Percentiles rank a stretch among this genome's conserved stretches.
Evolutionary conservation across 225 moss, liverwort and hornwort genomes (phyloP).

Genomic region (Polytrichum commune): DNA sequence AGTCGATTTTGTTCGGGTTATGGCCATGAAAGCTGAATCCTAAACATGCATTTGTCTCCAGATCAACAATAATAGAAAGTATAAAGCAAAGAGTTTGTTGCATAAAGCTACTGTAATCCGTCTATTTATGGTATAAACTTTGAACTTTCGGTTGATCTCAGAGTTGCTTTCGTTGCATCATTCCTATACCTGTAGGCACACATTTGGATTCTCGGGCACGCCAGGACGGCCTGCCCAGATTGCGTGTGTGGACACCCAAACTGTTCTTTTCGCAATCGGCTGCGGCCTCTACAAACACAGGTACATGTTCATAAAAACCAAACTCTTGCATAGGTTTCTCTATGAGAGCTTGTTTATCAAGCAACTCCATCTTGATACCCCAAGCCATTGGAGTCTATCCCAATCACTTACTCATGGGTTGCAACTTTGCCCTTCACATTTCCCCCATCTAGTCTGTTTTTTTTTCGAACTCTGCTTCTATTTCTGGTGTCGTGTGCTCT

Average conservation of each 20-base stretch:
- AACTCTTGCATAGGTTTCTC: not conserved
- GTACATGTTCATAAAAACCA: constrained; percentile 7
- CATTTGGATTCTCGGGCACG: constrained; percentile 68
- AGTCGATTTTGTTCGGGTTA: not conserved
- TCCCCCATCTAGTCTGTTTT: not conserved
- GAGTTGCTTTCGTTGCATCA: constrained; percentile 1
- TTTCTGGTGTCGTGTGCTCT: too few relatives aligned
- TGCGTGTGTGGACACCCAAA: constrained; percentile 58
- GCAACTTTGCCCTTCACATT: not conserved
- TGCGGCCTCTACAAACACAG: constrained; percentile 30
- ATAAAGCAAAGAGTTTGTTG: too few relatives aligned
- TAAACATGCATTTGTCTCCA: not conserved
- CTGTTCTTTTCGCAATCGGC: constrained; percentile 57
- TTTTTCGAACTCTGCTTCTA: too few relatives aligned
- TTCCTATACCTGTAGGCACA: constrained; percentile 44
- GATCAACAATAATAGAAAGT: not conserved
- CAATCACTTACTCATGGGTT: constrained; percentile 1
- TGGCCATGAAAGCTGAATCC: not conserved
- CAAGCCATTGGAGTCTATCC: not conserved
- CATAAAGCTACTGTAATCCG: not conserved
- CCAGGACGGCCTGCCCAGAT: constrained; percentile 42
- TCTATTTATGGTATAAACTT: not conserved
- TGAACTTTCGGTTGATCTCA: not conserved
- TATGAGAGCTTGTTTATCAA: not conserved
- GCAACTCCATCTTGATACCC: too few relatives aligned